Conservation (phyloP, 768 basidiomycete species). For the Podaxis sp. region DNA sequence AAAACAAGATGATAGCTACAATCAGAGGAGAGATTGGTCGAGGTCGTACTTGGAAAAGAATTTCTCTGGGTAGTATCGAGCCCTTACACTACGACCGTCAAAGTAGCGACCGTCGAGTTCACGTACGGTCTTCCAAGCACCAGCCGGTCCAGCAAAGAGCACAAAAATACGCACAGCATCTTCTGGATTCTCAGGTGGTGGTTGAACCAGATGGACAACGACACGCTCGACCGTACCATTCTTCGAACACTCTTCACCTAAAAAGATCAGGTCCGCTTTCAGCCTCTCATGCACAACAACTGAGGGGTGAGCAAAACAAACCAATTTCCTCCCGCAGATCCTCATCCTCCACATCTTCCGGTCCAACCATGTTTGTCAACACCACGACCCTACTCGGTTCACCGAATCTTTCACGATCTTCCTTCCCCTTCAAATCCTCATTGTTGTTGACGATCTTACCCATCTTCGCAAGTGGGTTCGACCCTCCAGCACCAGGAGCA, state of each 20-base stretch:
- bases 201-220: conserved; percentile 72
- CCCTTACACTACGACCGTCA: conserved; percentile 78
- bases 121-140: conserved; percentile 93
- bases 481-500: conserved; percentile 31
- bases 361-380: conserved; percentile 84
- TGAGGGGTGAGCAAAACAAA: conserved; percentile 25
- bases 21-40: conserved; percentile 34
- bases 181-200: conserved; percentile 58
- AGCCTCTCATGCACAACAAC: not conserved
- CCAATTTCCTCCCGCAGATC: conserved; percentile 88
- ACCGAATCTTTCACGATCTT: conserved; percentile 79
- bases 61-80: conserved; percentile 73
- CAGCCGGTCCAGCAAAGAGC: conserved; percentile 84
- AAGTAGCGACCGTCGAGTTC: conserved; percentile 93
- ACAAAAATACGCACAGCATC: conserved; percentile 92
- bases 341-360: conserved; percentile 80
- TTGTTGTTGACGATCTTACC: conserved; percentile 90
- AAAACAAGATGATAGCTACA: conserved; percentile 11
- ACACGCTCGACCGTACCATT: conserved; percentile 92
- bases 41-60: conserved; percentile 47
- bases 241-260: conserved; percentile 89
- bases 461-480: conserved; percentile 45
- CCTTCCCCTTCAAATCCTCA: conserved; percentile 72
- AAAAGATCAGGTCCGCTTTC: not conserved
- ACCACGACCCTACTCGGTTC: conserved; percentile 88